Conservation (phyloP, 345 rosid genomes). For the Aethionema arabicum region DNA sequence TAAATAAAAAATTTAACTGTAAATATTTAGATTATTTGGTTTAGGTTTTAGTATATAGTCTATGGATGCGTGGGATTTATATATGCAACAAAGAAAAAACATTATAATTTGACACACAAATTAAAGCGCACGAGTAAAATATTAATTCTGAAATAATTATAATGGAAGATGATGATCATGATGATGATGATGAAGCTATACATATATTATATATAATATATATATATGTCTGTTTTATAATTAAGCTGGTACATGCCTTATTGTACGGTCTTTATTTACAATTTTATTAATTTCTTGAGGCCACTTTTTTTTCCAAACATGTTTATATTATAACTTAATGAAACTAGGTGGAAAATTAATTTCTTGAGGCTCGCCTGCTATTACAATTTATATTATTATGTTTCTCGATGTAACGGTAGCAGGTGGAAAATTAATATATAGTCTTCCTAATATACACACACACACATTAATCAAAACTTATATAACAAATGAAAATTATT, state of each 20-base stretch:
- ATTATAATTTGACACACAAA: slow-evolving; percentile 26
- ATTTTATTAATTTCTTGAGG: slow-evolving; percentile 18
- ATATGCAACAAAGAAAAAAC: slow-evolving; percentile 12
- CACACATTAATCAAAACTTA: slow-evolving; percentile 15
- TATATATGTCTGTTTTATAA: not conserved
- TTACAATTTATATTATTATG: not conserved
- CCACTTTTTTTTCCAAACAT: slow-evolving; percentile 3
- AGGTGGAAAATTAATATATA: not conserved
- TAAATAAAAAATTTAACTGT: not conserved
- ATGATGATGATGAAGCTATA: slow-evolving; percentile 22
- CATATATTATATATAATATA: slow-evolving; percentile 22
- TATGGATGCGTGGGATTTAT: slow-evolving; percentile 31
- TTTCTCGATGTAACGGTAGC: slow-evolving; percentile 31
- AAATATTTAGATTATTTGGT: slow-evolving; percentile 24
- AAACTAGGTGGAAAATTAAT: not conserved
- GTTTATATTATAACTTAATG: not conserved
- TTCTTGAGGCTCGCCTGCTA: no score
- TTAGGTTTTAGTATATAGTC: slow-evolving; percentile 32
- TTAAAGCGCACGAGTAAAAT: slow-evolving; percentile 28
- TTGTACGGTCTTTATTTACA: slow-evolving; percentile 32
- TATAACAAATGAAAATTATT: not conserved
- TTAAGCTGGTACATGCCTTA: slow-evolving; percentile 29
- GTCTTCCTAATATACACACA: not conserved
- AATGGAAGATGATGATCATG: slow-evolving; percentile 5
- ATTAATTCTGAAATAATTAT: not conserved